Base-by-base conservation (phyloP, 805 yeast species). In the Candida awuae region DNA sequence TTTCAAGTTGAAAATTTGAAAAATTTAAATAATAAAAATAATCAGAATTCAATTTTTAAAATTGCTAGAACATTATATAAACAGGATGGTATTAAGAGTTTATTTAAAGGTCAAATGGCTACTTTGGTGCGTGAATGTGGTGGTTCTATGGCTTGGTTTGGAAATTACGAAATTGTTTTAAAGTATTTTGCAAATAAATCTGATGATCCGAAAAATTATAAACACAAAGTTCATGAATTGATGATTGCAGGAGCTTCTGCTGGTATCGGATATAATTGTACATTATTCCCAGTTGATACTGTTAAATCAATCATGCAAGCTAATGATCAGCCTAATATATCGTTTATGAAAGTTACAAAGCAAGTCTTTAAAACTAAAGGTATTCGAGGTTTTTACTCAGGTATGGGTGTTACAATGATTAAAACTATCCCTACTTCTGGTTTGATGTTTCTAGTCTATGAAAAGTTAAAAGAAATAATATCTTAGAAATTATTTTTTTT, bases 141-240 rank as follows among this genome's bases (percentile, higher is more conserved):
- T 21, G 97, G 97, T 7, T 84, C 95, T 2, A 84, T 94, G 4
- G 79, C 90, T 2, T 88, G 97, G 97, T 88, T 88, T 63, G 90
- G 95, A 0, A 75, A 92, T 14, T 87, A 87, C 57, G 95, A 87
- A 55, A 61, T 69, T 32, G 62, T 71, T 7, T 56, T 64, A 16
- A 50, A 51, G 1, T 47, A 52, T n/a, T 62, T 74, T 46, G 39
- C 55, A 29, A 31, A 50, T 6, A 25, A 25, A 6, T 25, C 28
- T 7, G 13, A 25, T 22, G 38, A 42, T 36, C 51, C 42, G 33
- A 44, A 38, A 37, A 55, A 45, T 45, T 47, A 54, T 50, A 38
- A 59, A 52, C 32, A 52, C 51, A 39, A 56, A 54, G 67, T 74
- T 4, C 53, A 70, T 46, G 84, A 83, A 49, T 58, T 80, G 16